These are phyloP conservation scores for Pestalotiopsis sp. DNA, from an alignment of 2,329 filamentous ascomycete genomes.

Conservation along the genomic window DNA sequence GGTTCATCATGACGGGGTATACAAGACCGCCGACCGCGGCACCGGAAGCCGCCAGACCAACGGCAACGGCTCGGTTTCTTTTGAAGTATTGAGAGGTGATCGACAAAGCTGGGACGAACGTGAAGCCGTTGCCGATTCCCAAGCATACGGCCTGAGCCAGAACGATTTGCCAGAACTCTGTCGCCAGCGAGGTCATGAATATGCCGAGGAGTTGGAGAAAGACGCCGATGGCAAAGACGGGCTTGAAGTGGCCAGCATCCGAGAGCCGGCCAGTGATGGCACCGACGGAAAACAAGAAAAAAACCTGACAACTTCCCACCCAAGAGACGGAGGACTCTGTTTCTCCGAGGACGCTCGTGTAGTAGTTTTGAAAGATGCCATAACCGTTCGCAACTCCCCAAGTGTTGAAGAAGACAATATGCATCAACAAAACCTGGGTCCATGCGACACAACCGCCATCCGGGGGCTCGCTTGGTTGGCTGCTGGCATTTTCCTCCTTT, in stretches of 20 bases:
- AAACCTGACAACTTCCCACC: slow-evolving; percentile 53
- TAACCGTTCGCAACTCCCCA: slow-evolving; percentile 44
- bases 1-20: slow-evolving; percentile 42
- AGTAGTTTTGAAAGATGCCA: slow-evolving; percentile 54
- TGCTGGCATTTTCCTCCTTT: not conserved
- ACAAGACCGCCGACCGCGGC: slow-evolving; percentile 39
- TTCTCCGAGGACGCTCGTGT: slow-evolving; percentile 33
- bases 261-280: slow-evolving; percentile 52
- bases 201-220: slow-evolving; percentile 49
- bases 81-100: slow-evolving; percentile 30
- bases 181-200: slow-evolving; percentile 53
- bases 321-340: slow-evolving; percentile 51
- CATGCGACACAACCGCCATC: slow-evolving; percentile 37
- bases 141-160: slow-evolving; percentile 52
- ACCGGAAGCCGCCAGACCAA: slow-evolving; percentile 34
- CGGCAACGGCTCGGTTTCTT: slow-evolving; percentile 29
- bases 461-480: not conserved
- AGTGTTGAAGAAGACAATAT: slow-evolving; percentile 48
- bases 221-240: slow-evolving; percentile 43
- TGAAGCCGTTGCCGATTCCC: slow-evolving; percentile 38
- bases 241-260: slow-evolving; percentile 49
- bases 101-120: slow-evolving; percentile 25
- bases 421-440: slow-evolving; percentile 44
- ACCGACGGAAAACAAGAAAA: slow-evolving; percentile 51
- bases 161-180: slow-evolving; percentile 52